Evolutionary conservation across 306 rosid species (phyloP).

Genomic region (Citrullus amarus): DNA sequence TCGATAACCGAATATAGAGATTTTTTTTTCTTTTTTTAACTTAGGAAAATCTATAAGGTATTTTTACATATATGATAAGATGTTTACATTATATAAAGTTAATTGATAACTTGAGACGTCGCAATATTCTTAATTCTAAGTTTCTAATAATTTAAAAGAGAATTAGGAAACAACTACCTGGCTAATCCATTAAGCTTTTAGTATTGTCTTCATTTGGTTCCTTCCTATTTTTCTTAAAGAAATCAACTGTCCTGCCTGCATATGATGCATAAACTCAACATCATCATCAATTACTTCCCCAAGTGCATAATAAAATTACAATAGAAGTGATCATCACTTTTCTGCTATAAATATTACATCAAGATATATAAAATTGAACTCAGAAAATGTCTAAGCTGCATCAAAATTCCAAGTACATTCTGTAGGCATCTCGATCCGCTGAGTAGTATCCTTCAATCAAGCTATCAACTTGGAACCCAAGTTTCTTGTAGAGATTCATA

Average conservation of each 20-base stretch:
- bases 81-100: background rate
- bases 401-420: constrained; percentile 68
- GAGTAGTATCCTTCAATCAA: constrained; percentile 67
- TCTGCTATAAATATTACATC: background rate
- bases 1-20: background rate
- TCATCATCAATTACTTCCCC: background rate
- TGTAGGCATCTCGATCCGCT: constrained; percentile 59
- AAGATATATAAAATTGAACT: background rate
- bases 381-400: background rate
- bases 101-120: background rate
- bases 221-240: background rate
- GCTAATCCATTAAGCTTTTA: background rate
- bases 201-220: background rate
- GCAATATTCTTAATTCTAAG: background rate
- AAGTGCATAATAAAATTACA: background rate
- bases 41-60: too few relatives aligned
- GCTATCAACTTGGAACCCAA: constrained; percentile 62
- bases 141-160: background rate
- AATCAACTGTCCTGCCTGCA: background rate
- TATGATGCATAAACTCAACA: background rate
- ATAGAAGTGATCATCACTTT: background rate
- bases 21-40: too few relatives aligned
- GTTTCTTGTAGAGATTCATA: constrained; percentile 57
- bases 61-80: background rate
- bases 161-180: background rate